These are phyloP conservation scores for Elsinoe necatrix DNA, from an alignment of 2,329 filamentous ascomycete species.

Conservation along the genomic window DNA sequence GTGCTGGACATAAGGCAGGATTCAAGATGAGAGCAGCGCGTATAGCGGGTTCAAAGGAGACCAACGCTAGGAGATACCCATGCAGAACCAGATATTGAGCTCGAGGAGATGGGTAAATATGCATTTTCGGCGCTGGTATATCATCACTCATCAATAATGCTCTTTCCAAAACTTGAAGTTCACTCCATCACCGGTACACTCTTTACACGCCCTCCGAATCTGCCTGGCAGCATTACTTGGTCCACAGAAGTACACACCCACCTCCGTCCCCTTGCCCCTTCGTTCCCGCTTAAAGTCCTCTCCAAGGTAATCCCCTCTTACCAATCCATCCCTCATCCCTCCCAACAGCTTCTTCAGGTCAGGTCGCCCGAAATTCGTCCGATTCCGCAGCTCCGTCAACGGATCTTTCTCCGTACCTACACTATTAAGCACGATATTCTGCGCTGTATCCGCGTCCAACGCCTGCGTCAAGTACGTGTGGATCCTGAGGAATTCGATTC, in stretches of 20 bases:
- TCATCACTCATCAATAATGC: constrained; percentile 46
- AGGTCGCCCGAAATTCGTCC: constrained; percentile 91
- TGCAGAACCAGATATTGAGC: background rate
- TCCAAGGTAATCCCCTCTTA: constrained; percentile 70
- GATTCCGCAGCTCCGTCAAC: constrained; percentile 77
- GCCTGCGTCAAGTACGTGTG: constrained; percentile 96
- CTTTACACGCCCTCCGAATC: constrained; percentile 73
- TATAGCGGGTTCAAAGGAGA: background rate
- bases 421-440: constrained; percentile 95
- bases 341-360: constrained; percentile 75
- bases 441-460: constrained; percentile 81
- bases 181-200: constrained; percentile 66
- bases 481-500: constrained; percentile 82
- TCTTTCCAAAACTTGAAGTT: constrained; percentile 99
- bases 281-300: constrained; percentile 59
- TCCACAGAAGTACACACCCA: constrained; percentile 97
- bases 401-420: constrained; percentile 84
- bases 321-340: constrained; percentile 79
- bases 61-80: background rate
- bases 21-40: background rate
- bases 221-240: constrained; percentile 71
- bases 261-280: constrained; percentile 65
- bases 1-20: background rate
- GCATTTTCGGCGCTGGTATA: constrained; percentile 6
- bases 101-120: background rate